Evolutionary conservation across 768 basidiomycete genomes (phyloP).

Genomic region (Russula brevipes): DNA sequence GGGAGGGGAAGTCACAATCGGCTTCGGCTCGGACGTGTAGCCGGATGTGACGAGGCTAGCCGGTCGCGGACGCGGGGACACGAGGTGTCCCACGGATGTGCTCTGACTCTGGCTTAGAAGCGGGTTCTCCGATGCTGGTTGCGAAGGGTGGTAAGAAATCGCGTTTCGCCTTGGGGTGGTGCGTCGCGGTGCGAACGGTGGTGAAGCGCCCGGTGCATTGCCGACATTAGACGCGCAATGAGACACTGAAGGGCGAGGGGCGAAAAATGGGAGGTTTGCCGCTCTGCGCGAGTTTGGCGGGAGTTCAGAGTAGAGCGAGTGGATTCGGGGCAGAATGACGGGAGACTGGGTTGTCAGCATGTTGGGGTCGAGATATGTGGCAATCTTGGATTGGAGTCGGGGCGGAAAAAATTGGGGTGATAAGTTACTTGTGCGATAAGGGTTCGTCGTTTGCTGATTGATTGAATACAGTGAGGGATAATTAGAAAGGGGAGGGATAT

Average conservation of each 20-base stretch:
- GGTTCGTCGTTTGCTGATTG: background rate
- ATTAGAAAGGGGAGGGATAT: background rate
- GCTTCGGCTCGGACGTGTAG: slow-evolving; percentile 6
- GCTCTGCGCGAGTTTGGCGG: slow-evolving; percentile 26
- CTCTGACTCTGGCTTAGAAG: background rate
- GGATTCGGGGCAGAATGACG: slow-evolving; percentile 15
- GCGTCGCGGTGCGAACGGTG: slow-evolving; percentile 10
- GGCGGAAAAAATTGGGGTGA: background rate
- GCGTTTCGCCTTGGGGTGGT: slow-evolving; percentile 19
- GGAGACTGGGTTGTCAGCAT: slow-evolving; percentile 25
- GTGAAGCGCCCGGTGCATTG: background rate
- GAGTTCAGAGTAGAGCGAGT: slow-evolving; percentile 25
- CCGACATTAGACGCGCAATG: background rate
- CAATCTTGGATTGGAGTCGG: background rate
- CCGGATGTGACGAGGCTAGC: slow-evolving; percentile 15
- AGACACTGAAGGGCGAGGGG: slow-evolving; percentile 6
- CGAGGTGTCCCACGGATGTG: background rate
- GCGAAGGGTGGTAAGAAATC: slow-evolving; percentile 18
- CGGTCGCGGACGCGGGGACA: slow-evolving; percentile 9
- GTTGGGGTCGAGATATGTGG: slow-evolving; percentile 6
- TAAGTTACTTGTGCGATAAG: slow-evolving; percentile 16
- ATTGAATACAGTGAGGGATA: slow-evolving; percentile 2
- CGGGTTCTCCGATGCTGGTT: slow-evolving; percentile 2
- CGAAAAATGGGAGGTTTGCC: slow-evolving; percentile 24
- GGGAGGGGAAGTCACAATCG: background rate